These are phyloP conservation scores for Chrysopogon serrulatus DNA, from an alignment of 176 grass and related monocot species.

Conservation along the genomic window DNA sequence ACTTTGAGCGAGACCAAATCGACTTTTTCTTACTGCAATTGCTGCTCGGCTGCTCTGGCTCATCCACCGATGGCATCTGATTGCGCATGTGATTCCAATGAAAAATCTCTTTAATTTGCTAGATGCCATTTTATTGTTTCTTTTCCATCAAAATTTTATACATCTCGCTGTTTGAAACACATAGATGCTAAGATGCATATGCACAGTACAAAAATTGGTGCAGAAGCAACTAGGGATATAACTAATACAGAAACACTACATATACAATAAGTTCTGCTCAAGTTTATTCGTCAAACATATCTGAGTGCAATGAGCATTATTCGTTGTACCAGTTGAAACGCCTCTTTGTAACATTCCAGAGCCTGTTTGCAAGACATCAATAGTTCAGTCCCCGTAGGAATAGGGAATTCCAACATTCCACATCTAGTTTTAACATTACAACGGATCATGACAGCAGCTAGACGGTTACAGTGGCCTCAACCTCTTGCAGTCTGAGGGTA, in stretches of 20 bases:
- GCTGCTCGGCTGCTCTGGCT: too few relatives aligned
- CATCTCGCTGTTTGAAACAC: background rate
- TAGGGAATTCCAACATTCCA: background rate
- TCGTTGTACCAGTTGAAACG: background rate
- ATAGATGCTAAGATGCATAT: too few relatives aligned
- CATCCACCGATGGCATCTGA: too few relatives aligned
- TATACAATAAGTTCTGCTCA: background rate
- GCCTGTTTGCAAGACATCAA: background rate
- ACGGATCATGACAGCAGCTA: conserved; percentile 13
- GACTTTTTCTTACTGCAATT: too few relatives aligned
- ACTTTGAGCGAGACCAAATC: too few relatives aligned
- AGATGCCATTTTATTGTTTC: background rate
- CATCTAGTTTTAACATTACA: background rate
- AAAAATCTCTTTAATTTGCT: background rate
- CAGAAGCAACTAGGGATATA: background rate
- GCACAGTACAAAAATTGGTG: background rate
- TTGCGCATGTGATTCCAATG: background rate
- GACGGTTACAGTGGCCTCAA: conserved; percentile 51
- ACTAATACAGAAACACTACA: background rate
- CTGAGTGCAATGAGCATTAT: background rate
- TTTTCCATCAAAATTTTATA: background rate
- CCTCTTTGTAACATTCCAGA: background rate
- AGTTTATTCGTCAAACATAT: background rate
- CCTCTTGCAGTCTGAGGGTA: conserved; percentile 76
- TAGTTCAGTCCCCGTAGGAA: background rate